A percentile compares a stretch with the other conserved stretches of the same genome.
Evolutionary conservation across 495 filamentous ascomycete species (phyloP).

Genomic region (Oleoguttula mirabilis): DNA sequence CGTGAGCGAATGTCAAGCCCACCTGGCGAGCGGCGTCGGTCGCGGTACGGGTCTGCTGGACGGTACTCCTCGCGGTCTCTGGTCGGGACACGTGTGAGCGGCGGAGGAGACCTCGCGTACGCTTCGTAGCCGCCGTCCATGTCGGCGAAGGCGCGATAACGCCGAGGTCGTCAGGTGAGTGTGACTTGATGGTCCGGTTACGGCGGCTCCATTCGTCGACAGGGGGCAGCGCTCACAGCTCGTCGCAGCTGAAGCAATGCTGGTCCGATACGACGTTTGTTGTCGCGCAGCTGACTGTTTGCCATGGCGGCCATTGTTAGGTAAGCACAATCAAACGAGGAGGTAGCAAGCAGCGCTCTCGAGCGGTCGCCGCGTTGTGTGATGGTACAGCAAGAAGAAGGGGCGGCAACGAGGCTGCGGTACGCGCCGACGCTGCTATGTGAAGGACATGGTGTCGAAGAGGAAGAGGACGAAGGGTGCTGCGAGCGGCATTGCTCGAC

Average conservation of each 20-base stretch:
- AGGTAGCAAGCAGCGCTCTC: too few relatives aligned
- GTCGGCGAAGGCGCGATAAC: neutral
- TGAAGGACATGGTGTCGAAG: neutral
- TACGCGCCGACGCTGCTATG: neutral
- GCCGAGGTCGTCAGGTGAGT: neutral
- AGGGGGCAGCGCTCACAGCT: neutral
- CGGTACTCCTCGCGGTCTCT: slow-evolving; percentile 21
- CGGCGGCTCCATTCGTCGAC: slow-evolving; percentile 7
- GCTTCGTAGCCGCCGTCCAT: slow-evolving; percentile 6
- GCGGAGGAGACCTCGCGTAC: slow-evolving; percentile 11
- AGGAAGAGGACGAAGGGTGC: too few relatives aligned
- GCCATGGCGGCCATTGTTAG: slow-evolving; percentile 20
- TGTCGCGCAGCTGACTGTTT: slow-evolving; percentile 9
- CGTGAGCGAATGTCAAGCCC: neutral
- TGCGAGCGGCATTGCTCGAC: slow-evolving; percentile 1
- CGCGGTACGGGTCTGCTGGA: slow-evolving; percentile 13
- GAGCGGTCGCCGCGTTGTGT: too few relatives aligned
- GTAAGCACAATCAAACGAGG: slow-evolving; percentile 3
- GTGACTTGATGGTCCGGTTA: neutral
- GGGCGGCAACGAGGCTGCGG: neutral
- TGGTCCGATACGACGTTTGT: slow-evolving; percentile 1
- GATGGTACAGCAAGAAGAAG: neutral
- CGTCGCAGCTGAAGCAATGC: neutral
- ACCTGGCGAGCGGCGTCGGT: slow-evolving; percentile 15
- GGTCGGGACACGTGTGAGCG: slow-evolving; percentile 1